Evolutionary conservation across 495 filamentous ascomycete genomes (phyloP), one percentile per base, ranked within the genome.

Genomic region (Saxophila tyrrhenica): DNA sequence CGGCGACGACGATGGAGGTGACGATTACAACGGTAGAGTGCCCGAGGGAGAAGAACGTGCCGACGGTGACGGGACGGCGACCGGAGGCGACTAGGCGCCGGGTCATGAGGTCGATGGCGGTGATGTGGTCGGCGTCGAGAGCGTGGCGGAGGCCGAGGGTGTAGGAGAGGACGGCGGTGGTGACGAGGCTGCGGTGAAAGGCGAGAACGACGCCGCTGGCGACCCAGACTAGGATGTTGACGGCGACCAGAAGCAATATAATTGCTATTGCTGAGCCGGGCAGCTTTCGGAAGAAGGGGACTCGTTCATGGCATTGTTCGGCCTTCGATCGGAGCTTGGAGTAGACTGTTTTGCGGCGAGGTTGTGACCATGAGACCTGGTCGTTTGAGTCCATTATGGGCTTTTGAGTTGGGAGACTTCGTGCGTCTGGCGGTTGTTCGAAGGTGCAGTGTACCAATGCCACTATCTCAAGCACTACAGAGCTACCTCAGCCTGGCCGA

Each of bases 61-160:
- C 91, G 5, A 96, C 89, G 0, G 90, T 85, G n/a, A 91, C 89
- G 8, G 91, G 89, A 8, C 79, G 79, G 65, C 89, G 86, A 16
- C 89, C 89, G 0, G 85, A 78, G 20, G 91, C 91, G 43, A 96
- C 78, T n/a, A 97, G 77, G 11, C 90, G 79, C 23, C 92, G 78
- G 3, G 91, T 97, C 85, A 92, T 95, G 15, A 97, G 75, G 71
- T 97, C 92, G 60, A 97, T 97, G 49, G 89, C 91, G 48, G 85
- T 83, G 69, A 98, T 96, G 70, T 98, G 92, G 68, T 98, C 91
- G 16, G 92, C 92, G 65, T 96, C 92, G 47, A 96, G 81, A 2
- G 92, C 92, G 75, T 98, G 91, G 50, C 92, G 81, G 20, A 98
- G 77, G 7, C 92, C 91, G 5, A 98, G 75, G 0, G 89, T 90